A percentile compares a stretch with the other conserved stretches of the same genome.
Conservation (phyloP, 345 rosid genomes). For the Nephelium lappaceum region DNA sequence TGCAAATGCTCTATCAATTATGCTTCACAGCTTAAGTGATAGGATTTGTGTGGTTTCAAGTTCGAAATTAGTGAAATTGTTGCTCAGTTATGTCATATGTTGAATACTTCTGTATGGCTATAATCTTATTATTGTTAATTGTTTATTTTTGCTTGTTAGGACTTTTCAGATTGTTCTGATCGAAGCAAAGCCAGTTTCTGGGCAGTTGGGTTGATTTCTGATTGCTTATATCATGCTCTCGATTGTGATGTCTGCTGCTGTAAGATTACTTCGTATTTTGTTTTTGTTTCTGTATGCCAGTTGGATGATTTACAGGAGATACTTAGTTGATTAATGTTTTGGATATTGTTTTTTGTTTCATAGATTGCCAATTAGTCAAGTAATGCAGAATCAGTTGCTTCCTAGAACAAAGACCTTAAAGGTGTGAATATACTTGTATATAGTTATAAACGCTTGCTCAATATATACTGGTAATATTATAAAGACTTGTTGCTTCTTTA, state of each 20-base stretch:
- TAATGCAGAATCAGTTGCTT: conserved; percentile 15
- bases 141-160: not conserved
- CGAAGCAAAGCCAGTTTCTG: conserved; percentile 29
- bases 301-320: not conserved
- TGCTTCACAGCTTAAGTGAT: not conserved
- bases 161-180: conserved; percentile 20
- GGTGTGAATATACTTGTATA: conserved; percentile 20
- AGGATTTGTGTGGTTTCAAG: not conserved
- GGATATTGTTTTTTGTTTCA: conserved; percentile 15
- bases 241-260: conserved; percentile 40
- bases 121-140: not conserved
- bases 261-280: conserved; percentile 31
- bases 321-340: conserved; percentile 9
- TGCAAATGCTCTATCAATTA: not conserved
- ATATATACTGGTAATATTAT: not conserved
- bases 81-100: not conserved
- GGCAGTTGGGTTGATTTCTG: conserved; percentile 26
- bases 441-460: not conserved
- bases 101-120: not conserved
- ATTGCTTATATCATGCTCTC: conserved; percentile 23
- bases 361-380: conserved; percentile 35
- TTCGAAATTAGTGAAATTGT: not conserved
- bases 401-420: conserved; percentile 28
- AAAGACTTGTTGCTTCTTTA: not conserved
- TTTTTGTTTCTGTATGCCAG: not conserved